Percentiles rank a stretch among this genome's conserved stretches.
phyloP scores from a whole-genome alignment of 2,329 filamentous ascomycete genomes.

The Cercospora zeae-maydis region DNA sequence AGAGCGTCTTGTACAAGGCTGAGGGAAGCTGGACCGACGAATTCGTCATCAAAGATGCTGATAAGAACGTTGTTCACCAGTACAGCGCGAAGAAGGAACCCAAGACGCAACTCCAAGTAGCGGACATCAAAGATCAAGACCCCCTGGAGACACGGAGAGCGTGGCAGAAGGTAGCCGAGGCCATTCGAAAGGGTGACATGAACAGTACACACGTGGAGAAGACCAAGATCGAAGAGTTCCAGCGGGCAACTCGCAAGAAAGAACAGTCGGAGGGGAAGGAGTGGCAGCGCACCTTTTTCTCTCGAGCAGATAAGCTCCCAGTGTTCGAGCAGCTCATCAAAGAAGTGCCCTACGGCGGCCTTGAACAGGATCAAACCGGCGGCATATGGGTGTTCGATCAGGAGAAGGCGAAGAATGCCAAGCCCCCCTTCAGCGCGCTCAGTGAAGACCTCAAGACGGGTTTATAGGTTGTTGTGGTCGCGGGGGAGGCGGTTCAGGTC shows the following conservation, averaged over 20 bases:
- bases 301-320: conserved; percentile 38
- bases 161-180: conserved; percentile 80
- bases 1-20: conserved; percentile 69
- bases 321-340: conserved; percentile 49
- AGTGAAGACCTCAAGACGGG: conserved; percentile 29
- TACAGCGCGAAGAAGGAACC: conserved; percentile 48
- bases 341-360: conserved; percentile 40
- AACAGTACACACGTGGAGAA: conserved; percentile 76
- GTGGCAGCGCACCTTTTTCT: conserved; percentile 87
- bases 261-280: conserved; percentile 70
- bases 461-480: conserved; percentile 18
- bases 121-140: conserved; percentile 74
- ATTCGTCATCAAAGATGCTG: conserved; percentile 72
- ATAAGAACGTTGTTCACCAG: conserved; percentile 43
- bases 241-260: conserved; percentile 70
- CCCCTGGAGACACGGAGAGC: conserved; percentile 82
- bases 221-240: conserved; percentile 82
- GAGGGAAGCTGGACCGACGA: conserved; percentile 87
- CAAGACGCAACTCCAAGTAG: conserved; percentile 66
- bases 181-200: conserved; percentile 79
- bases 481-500: not conserved
- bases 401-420: conserved; percentile 44
- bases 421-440: conserved; percentile 31
- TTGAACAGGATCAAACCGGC: conserved; percentile 64
- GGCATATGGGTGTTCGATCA: conserved; percentile 68